Percentiles rank a stretch among this genome's conserved stretches.
Conservation (phyloP, 2,329 filamentous ascomycete genomes). For the Neocucurbitaria cava region DNA sequence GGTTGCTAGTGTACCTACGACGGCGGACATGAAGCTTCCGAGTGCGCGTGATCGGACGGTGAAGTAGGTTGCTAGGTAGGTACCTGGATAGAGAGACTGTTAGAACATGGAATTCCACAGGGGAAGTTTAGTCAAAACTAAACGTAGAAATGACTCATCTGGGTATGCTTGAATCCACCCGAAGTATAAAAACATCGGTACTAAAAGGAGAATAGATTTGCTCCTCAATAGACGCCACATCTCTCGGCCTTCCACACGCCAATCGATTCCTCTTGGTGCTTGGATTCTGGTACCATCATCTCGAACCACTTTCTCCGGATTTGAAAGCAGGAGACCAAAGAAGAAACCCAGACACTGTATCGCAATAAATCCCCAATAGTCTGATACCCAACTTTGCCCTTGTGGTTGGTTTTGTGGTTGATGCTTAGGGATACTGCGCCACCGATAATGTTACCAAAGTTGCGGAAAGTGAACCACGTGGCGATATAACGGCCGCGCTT, state of each 20-base stretch:
- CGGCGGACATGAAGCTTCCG: constrained; percentile 53
- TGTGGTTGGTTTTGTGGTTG: constrained; percentile 52
- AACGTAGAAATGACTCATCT: too few relatives aligned
- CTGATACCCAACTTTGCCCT: constrained; percentile 55
- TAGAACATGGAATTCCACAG: too few relatives aligned
- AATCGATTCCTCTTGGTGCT: constrained; percentile 35
- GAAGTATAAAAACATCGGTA: constrained; percentile 51
- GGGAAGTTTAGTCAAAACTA: too few relatives aligned
- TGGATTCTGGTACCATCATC: constrained; percentile 48
- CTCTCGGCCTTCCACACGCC: constrained; percentile 40
- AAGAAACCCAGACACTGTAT: constrained; percentile 56
- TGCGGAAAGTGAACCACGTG: constrained; percentile 61
- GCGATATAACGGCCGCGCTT: constrained; percentile 51
- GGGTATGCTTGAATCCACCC: constrained; percentile 57
- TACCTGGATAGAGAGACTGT: constrained; percentile 58
- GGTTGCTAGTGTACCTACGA: constrained; percentile 55
- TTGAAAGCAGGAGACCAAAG: constrained; percentile 52
- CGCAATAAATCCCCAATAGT: constrained; percentile 50
- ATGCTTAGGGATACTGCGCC: constrained; percentile 59
- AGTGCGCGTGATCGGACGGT: constrained; percentile 58
- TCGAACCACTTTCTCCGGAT: constrained; percentile 54
- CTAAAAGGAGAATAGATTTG: constrained; percentile 56
- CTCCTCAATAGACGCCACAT: constrained; percentile 54
- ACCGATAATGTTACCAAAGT: constrained; percentile 61
- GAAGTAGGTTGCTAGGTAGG: constrained; percentile 61